Conservation (phyloP, 208 protist species). For the Acanthamoeba polyphaga region DNA sequence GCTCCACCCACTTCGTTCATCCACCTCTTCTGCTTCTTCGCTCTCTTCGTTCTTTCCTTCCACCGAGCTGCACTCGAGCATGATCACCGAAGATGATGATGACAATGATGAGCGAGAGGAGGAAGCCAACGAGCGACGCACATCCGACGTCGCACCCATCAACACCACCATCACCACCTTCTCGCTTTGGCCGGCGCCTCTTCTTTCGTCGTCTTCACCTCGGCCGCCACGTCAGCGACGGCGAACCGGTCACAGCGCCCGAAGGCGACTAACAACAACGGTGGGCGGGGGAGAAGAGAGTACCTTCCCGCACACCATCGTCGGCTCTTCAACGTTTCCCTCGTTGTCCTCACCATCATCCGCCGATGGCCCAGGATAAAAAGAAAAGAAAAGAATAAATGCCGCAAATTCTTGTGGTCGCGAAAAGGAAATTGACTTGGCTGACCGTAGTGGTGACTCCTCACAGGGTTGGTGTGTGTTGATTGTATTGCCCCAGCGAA, state of each 20-base stretch:
- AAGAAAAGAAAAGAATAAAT: too few species aligned
- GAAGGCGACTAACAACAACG: neutral
- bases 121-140: neutral
- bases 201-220: neutral
- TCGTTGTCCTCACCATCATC: too few species aligned
- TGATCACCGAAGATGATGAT: neutral
- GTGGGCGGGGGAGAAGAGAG: too few species aligned
- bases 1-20: neutral
- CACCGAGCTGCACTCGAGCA: neutral
- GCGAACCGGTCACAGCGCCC: neutral
- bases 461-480: neutral
- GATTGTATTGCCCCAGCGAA: neutral
- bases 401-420: too few species aligned
- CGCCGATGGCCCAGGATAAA: too few species aligned
- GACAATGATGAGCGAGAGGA: neutral
- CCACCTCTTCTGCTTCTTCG: neutral
- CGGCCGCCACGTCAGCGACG: neutral
- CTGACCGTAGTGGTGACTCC: neutral
- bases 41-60: conserved; percentile 3
- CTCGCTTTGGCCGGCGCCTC: neutral
- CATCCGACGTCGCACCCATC: conserved; percentile 44
- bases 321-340: too few species aligned
- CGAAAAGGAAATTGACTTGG: too few species aligned
- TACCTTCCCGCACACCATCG: too few species aligned
- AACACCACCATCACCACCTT: neutral